Conservation (phyloP, 1,284 basidiomycete genomes). For the Bjerkandera adusta region DNA sequence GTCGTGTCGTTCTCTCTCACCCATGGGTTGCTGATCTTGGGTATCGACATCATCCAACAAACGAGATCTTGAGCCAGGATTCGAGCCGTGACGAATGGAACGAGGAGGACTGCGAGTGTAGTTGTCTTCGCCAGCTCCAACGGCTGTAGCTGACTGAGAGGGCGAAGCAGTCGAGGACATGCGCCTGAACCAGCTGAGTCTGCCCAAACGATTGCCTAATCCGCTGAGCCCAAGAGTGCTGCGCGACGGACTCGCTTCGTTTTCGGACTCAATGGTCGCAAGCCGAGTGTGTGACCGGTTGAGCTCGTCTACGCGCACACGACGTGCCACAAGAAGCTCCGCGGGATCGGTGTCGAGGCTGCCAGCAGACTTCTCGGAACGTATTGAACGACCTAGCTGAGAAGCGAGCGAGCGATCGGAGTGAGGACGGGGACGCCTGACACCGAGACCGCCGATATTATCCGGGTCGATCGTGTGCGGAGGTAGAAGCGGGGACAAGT, state of each 20-base stretch:
- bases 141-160: conserved; percentile 11
- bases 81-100: conserved; percentile 30
- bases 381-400: conserved; percentile 20
- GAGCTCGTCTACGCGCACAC: conserved; percentile 51
- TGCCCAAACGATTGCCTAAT: conserved; percentile 39
- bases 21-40: conserved; percentile 36
- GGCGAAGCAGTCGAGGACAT: conserved; percentile 26
- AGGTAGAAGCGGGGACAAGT: conserved; percentile 37
- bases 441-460: conserved; percentile 36
- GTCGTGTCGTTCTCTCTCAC: conserved; percentile 20
- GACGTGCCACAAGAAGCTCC: conserved; percentile 55
- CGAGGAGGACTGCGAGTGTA: conserved; percentile 32
- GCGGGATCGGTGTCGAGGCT: conserved; percentile 29
- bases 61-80: conserved; percentile 27
- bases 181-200: conserved; percentile 53
- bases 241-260: conserved; percentile 24
- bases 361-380: conserved; percentile 27
- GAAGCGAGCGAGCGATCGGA: conserved; percentile 24
- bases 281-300: conserved; percentile 23
- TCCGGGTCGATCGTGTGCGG: conserved; percentile 37
- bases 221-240: conserved; percentile 39
- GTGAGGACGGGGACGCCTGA: conserved; percentile 28
- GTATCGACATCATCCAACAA: conserved; percentile 40
- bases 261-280: conserved; percentile 20
- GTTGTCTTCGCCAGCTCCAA: conserved; percentile 15